Evolutionary conservation across 257 asterid genomes (phyloP).

Genomic region (Lantana camara): DNA sequence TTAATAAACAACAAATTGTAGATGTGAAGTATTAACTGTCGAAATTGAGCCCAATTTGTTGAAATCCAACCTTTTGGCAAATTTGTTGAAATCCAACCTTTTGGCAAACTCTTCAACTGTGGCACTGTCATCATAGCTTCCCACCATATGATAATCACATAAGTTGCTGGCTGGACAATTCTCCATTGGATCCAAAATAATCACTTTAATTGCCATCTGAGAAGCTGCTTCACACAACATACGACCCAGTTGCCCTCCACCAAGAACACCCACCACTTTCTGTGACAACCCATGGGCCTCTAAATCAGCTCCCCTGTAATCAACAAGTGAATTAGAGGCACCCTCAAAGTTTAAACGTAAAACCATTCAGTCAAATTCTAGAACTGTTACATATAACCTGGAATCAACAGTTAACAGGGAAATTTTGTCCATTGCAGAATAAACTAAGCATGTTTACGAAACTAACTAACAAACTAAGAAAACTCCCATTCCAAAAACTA

Average conservation of each 20-base stretch:
- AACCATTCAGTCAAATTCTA: slow-evolving; percentile 10
- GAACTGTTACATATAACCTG: background rate
- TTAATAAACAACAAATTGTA: slow-evolving; percentile 20
- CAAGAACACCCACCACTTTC: slow-evolving; percentile 89
- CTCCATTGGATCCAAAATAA: slow-evolving; percentile 78
- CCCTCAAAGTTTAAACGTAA: slow-evolving; percentile 6
- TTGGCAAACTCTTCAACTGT: slow-evolving; percentile 88
- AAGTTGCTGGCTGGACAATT: slow-evolving; percentile 87
- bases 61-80: slow-evolving; percentile 63
- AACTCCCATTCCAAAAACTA: too few species aligned
- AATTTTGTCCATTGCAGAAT: background rate
- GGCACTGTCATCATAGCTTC: slow-evolving; percentile 80
- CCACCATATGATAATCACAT: slow-evolving; percentile 77
- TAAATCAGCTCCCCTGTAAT: slow-evolving; percentile 37
- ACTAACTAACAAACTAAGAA: background rate
- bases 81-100: slow-evolving; percentile 49
- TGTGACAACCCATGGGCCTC: slow-evolving; percentile 69
- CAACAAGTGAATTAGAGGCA: slow-evolving; percentile 1
- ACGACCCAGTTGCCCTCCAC: slow-evolving; percentile 99
- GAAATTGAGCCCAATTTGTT: too few species aligned
- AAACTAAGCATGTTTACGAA: background rate
- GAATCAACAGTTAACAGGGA: background rate
- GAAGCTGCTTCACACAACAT: slow-evolving; percentile 98
- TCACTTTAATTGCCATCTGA: slow-evolving; percentile 76
- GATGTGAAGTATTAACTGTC: too few species aligned